Evolutionary conservation across 495 filamentous ascomycete species (phyloP).

Genomic region (Parmelia sp.): DNA sequence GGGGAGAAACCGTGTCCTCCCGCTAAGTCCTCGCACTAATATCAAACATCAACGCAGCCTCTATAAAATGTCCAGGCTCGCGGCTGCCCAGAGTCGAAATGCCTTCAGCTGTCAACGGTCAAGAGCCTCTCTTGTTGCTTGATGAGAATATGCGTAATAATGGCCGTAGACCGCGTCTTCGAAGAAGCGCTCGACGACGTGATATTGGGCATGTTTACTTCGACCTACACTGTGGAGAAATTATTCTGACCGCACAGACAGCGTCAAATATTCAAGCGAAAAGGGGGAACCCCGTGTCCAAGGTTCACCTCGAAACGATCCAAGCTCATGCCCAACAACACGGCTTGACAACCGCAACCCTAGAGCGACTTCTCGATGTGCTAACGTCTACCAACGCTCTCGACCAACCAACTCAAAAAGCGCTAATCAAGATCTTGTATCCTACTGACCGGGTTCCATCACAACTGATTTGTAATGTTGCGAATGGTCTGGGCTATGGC

Average conservation of each 20-base stretch:
- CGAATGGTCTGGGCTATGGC: slow-evolving; percentile 72
- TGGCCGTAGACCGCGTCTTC: neutral
- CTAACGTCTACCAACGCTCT: slow-evolving; percentile 60
- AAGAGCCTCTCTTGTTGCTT: neutral
- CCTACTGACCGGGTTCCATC: slow-evolving; percentile 57
- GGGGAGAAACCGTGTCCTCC: neutral
- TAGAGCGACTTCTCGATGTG: slow-evolving; percentile 60
- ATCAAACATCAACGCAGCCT: neutral
- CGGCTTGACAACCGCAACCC: slow-evolving; percentile 55
- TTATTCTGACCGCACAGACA: neutral
- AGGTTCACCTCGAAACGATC: slow-evolving; percentile 21
- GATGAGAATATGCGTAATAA: neutral
- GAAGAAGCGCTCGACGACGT: slow-evolving; percentile 10
- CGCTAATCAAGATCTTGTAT: slow-evolving; percentile 68
- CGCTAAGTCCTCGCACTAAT: slow-evolving; percentile 3
- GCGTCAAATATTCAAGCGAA: slow-evolving; percentile 8
- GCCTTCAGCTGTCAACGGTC: neutral
- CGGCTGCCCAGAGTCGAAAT: no score
- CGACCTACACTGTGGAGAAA: neutral
- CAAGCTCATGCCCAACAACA: slow-evolving; percentile 52
- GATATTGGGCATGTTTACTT: neutral
- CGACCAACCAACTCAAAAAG: slow-evolving; percentile 64
- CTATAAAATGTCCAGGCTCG: no score
- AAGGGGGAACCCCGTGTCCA: slow-evolving; percentile 4
- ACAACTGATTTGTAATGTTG: slow-evolving; percentile 56